Percentiles rank a stretch among this genome's conserved stretches.
Evolutionary conservation across 495 filamentous ascomycete species (phyloP).

Genomic region (Lophiotrema nucula): DNA sequence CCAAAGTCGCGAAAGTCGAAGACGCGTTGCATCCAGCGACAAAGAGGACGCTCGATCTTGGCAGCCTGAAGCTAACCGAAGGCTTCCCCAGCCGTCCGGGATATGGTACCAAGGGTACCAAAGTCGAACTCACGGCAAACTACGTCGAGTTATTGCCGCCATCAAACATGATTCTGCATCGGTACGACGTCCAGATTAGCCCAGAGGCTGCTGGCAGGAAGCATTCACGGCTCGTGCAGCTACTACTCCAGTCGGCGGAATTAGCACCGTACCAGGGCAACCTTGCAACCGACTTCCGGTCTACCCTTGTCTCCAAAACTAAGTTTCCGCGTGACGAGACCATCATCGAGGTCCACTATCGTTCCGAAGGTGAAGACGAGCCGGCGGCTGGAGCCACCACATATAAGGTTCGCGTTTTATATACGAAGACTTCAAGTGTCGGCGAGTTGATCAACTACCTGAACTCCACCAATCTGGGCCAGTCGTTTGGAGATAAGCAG

Average conservation of each 20-base stretch:
- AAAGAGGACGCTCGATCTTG: no score
- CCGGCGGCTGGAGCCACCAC: constrained; percentile 6
- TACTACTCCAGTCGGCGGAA: constrained; percentile 18
- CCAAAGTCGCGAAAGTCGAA: no score
- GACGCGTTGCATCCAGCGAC: no score
- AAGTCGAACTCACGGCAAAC: no score
- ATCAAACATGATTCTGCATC: no score
- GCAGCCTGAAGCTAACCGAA: no score
- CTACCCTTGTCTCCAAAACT: constrained; percentile 34
- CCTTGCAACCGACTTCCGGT: constrained; percentile 36
- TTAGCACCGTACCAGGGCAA: constrained; percentile 17
- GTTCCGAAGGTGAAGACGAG: constrained; percentile 16
- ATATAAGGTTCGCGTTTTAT: constrained; percentile 14
- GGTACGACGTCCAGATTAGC: no score
- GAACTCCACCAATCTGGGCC: constrained; percentile 22
- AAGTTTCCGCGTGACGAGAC: constrained; percentile 21
- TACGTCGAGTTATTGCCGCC: no score
- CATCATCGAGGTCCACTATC: constrained; percentile 14
- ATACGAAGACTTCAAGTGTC: constrained; percentile 16
- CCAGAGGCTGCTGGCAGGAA: no score
- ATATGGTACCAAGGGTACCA: no score
- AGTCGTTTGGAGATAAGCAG: constrained; percentile 25
- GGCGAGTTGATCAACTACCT: constrained; percentile 39
- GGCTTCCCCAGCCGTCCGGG: no score
- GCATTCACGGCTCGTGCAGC: constrained; percentile 17